A percentile compares a stretch with the other conserved stretches of the same genome.
Evolutionary conservation across 2,329 filamentous ascomycete genomes (phyloP).

Genomic region (Gaeumannomyces sp.): DNA sequence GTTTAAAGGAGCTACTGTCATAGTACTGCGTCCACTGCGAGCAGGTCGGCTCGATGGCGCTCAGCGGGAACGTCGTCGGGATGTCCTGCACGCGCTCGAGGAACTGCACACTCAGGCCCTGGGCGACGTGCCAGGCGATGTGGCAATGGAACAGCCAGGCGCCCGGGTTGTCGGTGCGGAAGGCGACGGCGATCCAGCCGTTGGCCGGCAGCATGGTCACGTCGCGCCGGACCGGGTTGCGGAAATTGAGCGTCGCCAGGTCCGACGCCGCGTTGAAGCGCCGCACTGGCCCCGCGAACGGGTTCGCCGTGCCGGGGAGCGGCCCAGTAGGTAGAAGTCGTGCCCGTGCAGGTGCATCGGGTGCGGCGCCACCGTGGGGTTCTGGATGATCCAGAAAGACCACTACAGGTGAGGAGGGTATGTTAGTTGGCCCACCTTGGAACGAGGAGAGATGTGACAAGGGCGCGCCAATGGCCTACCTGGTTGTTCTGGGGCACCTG

Average conservation of each 20-base stretch:
- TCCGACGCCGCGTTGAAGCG: constrained; percentile 15
- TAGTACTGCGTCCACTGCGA: constrained; percentile 16
- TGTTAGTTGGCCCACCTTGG: not conserved
- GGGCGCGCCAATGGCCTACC: constrained; percentile 9
- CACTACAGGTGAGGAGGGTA: constrained; percentile 16
- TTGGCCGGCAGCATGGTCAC: constrained; percentile 33
- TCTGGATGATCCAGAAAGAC: constrained; percentile 28
- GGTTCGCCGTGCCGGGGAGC: constrained; percentile 12
- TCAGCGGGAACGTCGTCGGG: constrained; percentile 2
- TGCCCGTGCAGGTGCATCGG: constrained; percentile 23
- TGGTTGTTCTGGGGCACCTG: constrained; percentile 20
- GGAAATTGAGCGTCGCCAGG: constrained; percentile 22
- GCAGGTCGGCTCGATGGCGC: constrained; percentile 14
- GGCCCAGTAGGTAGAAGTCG: constrained; percentile 22
- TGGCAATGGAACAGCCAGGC: constrained; percentile 40
- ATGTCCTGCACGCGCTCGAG: constrained; percentile 26
- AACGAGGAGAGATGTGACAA: constrained; percentile 19
- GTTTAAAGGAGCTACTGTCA: constrained; percentile 6
- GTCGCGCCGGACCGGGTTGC: constrained; percentile 39
- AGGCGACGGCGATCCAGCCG: constrained; percentile 40
- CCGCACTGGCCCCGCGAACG: constrained; percentile 7
- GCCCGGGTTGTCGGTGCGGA: constrained; percentile 42
- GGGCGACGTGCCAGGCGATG: constrained; percentile 41
- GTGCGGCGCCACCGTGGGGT: constrained; percentile 20
- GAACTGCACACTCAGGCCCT: constrained; percentile 44